These are phyloP conservation scores for Ceratocystis cubensis DNA, from an alignment of 2,329 filamentous ascomycete genomes.

Conservation along the genomic window DNA sequence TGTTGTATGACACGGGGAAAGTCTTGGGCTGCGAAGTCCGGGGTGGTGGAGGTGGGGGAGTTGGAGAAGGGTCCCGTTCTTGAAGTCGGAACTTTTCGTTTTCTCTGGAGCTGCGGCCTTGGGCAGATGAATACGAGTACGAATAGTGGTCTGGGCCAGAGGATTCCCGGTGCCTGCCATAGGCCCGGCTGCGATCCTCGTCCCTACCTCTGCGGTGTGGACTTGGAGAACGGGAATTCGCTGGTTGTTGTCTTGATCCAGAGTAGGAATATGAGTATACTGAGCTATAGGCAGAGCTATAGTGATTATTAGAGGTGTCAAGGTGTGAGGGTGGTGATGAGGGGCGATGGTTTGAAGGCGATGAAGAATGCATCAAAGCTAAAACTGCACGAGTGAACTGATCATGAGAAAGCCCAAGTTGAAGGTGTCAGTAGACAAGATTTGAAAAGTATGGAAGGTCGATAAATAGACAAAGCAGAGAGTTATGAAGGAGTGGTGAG, in stretches of 20 bases:
- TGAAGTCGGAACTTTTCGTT: neutral
- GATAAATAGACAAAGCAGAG: neutral
- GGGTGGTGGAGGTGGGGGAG: slow-evolving; percentile 1
- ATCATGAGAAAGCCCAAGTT: neutral
- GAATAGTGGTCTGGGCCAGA: neutral
- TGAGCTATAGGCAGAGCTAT: slow-evolving; percentile 10
- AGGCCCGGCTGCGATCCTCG: neutral
- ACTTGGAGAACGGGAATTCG: neutral
- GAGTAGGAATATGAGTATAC: slow-evolving; percentile 9
- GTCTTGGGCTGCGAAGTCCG: slow-evolving; percentile 13
- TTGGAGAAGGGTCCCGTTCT: neutral
- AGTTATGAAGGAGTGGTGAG: neutral
- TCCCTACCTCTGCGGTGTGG: neutral
- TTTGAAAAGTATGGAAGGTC: neutral
- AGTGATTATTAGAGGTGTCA: slow-evolving; percentile 11
- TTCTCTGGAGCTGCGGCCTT: slow-evolving; percentile 8
- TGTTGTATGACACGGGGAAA: slow-evolving; percentile 20
- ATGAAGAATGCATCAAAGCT: slow-evolving; percentile 15
- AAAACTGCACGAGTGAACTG: slow-evolving; percentile 6
- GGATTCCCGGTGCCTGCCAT: neutral
- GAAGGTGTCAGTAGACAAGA: neutral
- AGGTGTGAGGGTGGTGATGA: slow-evolving; percentile 15
- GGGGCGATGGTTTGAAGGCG: slow-evolving; percentile 12
- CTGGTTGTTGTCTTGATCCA: neutral
- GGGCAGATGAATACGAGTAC: neutral